Base-by-base conservation (phyloP, 208 protist species). In the Angomonas ambiguus region DNA sequence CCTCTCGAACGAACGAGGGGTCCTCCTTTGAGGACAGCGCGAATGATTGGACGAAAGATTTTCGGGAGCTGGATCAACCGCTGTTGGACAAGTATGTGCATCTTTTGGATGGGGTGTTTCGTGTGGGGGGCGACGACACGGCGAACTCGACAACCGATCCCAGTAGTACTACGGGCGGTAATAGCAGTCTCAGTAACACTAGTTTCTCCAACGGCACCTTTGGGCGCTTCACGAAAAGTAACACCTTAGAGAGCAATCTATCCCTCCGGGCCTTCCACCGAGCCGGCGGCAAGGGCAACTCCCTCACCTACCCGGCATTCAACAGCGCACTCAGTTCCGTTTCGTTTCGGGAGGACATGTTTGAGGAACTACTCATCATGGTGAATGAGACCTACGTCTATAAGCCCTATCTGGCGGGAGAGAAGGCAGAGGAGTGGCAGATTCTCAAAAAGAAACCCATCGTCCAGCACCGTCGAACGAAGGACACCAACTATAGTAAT, bases 301-400 rank as follows among this genome's bases (percentile, higher is more conserved):
- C 53, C 31, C 33, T 65, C 8, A 69, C 67, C 42, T 78, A 78
- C 53, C 74, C 79, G 2, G 51, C 71, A 27, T 80, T 80, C 62
- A 80, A 84, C 42, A 60, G 16, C 6, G 63, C 70, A 6, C 71
- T 84, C 31, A 25, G 38, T 33, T 32, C 55, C 25, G 74, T 80
- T 16, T 49, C 64, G 24, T 84, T 84, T 32, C 67, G 68, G 6
- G 65, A 64, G 2, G 63, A 64, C 25, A 73, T 80, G 61, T 80
- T 84, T 51, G 74, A 84, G 25, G 74, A 77, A 58, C 60, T 84
- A 53, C 48, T 76, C 11, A 56, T 68, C 55, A 53, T 70, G 33
- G 79, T 84, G 2, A 77, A 80, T 51, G 79, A 78, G 45, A 30
- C 61, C 11, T 80, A 74, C 67, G 68, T 72, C 2, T 67, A 69